Base-by-base conservation (phyloP, 495 filamentous ascomycete species). In the Penicillium alfredii region DNA sequence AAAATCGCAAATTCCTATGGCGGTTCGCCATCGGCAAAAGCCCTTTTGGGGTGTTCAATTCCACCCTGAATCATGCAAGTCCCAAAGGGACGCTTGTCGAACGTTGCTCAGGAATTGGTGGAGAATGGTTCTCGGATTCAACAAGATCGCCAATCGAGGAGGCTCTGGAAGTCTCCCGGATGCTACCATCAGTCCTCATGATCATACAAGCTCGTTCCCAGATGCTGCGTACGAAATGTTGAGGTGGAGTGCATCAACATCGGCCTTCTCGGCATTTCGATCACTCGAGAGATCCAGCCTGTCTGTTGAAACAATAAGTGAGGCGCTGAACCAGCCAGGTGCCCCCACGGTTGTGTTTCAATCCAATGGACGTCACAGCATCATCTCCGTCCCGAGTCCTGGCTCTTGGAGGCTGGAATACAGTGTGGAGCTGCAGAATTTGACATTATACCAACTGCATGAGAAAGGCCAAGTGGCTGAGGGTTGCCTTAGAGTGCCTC, bases 21-120 rank as follows among this genome's bases (percentile, higher is more conserved):
- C 73, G 3, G 78, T 81, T 12, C 74, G 64, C 31, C 88, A 95
- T 54, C 59, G 30, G 16, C 40, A 45, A 2, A 86, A 80, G 47
- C 92, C 92, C 4, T 93, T 90, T 46, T 94, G 82, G 80, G 92
- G 82, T 0, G 65, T 98, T 21, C 92, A 98, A 51, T 97, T 90
- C 55, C 92, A 98, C 52, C 89, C 90, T 0, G 92, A 98, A 56
- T 94, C 86, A 0, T 82, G 93, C 45, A 95, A 90, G 52, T 94
- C 92, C 8, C 58, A 71, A 4, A 76, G 76, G 32, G 48, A 65
- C n/a, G 73, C 77, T 19, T 84, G 86, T 19, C 72, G 68, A 16
- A 56, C 64, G 22, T 65, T 96, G 19, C 69, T 96, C 16, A 49
- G 59, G 28, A 86, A 84, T 43, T 98, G 89, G 86, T 95, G 88